phyloP scores from a whole-genome alignment of 2,329 filamentous ascomycete species.

The Cladosporium phlei region DNA sequence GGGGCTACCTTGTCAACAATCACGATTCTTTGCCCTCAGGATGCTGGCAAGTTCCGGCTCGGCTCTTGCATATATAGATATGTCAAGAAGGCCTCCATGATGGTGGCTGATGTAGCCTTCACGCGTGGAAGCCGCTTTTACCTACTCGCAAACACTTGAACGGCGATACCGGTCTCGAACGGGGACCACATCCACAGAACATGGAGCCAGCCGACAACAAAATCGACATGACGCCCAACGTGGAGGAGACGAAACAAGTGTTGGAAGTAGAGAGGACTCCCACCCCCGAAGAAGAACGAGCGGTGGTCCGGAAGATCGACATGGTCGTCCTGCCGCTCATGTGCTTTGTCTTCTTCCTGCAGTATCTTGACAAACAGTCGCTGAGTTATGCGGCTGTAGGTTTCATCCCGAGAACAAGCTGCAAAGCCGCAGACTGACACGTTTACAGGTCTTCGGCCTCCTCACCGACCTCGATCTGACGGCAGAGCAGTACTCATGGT shows the following conservation, averaged over 20 bases:
- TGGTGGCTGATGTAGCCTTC: too few relatives aligned
- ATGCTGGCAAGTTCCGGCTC: too few relatives aligned
- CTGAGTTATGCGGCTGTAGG: slow-evolving; percentile 53
- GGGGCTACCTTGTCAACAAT: too few relatives aligned
- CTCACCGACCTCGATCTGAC: slow-evolving; percentile 44
- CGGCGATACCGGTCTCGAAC: too few relatives aligned
- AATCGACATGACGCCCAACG: not conserved
- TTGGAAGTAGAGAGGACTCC: not conserved
- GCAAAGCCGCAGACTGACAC: too few relatives aligned
- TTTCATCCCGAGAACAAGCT: not conserved
- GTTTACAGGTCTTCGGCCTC: slow-evolving; percentile 37
- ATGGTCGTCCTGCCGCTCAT: slow-evolving; percentile 61
- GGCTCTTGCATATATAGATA: too few relatives aligned
- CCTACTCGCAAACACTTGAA: too few relatives aligned
- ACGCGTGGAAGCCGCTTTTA: too few relatives aligned
- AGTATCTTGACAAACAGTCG: slow-evolving; percentile 61
- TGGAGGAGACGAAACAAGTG: not conserved
- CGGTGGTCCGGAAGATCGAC: slow-evolving; percentile 64
- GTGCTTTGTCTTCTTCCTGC: slow-evolving; percentile 69
- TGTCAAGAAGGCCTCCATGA: too few relatives aligned
- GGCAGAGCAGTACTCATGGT: slow-evolving; percentile 48
- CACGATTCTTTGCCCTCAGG: too few relatives aligned
- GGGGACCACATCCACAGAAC: not conserved
- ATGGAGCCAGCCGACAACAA: not conserved
- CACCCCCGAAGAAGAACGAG: slow-evolving; percentile 18